These are phyloP conservation scores for Piper longum DNA, from an alignment of 164 flowering plant species.

Conservation along the genomic window DNA sequence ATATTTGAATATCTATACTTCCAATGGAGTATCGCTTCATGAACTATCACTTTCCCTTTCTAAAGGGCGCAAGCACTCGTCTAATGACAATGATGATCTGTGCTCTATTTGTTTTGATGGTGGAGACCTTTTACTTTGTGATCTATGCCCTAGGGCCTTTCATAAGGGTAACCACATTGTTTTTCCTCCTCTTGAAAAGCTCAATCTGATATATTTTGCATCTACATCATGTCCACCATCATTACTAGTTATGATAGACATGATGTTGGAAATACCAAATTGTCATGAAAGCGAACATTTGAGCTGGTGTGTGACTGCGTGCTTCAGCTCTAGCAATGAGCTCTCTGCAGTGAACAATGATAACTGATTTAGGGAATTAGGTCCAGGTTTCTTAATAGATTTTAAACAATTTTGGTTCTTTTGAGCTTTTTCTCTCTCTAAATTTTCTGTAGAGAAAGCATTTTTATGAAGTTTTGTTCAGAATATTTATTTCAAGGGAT, in stretches of 20 bases:
- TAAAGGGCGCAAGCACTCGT: conserved; percentile 26
- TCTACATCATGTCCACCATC: not conserved
- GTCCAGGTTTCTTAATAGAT: too few relatives aligned
- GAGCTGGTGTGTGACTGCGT: not conserved
- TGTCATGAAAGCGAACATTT: not conserved
- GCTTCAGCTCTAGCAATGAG: not conserved
- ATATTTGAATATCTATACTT: conserved; percentile 66
- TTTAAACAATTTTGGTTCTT: too few relatives aligned
- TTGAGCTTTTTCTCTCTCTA: too few relatives aligned
- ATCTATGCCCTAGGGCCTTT: conserved; percentile 73
- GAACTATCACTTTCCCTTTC: conserved; percentile 51
- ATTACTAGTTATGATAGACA: not conserved
- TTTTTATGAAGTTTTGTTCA: not conserved
- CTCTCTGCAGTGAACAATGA: not conserved
- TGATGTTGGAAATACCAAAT: not conserved
- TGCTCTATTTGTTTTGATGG: conserved; percentile 61
- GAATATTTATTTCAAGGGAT: not conserved
- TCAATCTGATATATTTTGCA: too few relatives aligned
- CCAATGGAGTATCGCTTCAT: conserved; percentile 92
- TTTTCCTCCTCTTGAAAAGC: not conserved
- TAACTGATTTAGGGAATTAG: not conserved
- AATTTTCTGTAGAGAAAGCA: too few relatives aligned
- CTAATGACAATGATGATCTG: conserved; percentile 62
- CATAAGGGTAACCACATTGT: conserved; percentile 24
- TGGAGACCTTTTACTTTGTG: conserved; percentile 77